Conservation (phyloP, 2,329 filamentous ascomycete genomes). For the Cladosporium sp. region DNA sequence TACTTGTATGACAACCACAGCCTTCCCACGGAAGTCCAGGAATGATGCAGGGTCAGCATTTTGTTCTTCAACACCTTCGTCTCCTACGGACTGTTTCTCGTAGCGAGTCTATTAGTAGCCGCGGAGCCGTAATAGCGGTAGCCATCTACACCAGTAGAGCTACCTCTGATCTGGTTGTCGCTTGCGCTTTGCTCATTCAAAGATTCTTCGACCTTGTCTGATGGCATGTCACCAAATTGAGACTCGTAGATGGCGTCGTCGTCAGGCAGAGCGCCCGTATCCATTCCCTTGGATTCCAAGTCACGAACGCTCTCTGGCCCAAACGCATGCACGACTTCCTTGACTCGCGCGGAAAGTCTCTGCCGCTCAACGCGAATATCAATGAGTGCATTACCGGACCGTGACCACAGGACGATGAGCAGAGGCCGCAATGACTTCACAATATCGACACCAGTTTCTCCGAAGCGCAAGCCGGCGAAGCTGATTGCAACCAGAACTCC, state of each 20-base stretch:
- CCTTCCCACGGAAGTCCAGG: no score
- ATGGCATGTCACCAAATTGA: neutral
- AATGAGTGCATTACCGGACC: neutral
- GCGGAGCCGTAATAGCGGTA: no score
- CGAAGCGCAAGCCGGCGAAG: constrained; percentile 86
- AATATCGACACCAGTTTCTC: constrained; percentile 97
- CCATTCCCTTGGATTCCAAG: neutral
- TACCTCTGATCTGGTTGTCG: neutral
- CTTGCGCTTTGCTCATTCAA: neutral
- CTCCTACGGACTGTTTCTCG: no score
- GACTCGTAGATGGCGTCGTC: neutral
- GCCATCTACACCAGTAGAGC: neutral
- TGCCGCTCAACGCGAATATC: constrained; percentile 1
- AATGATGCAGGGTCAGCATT: no score
- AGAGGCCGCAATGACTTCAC: constrained; percentile 88
- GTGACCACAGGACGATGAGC: constrained; percentile 72
- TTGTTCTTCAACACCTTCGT: no score
- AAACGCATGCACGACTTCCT: constrained; percentile 3
- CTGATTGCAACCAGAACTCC: constrained; percentile 76
- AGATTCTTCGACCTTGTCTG: neutral
- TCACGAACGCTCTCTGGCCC: constrained; percentile 1
- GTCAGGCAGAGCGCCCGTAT: neutral
- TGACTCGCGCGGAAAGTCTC: neutral
- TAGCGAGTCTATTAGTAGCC: no score
- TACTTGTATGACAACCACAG: no score